Base-by-base conservation (phyloP, 306 rosid species). In the Casuarina glauca region DNA sequence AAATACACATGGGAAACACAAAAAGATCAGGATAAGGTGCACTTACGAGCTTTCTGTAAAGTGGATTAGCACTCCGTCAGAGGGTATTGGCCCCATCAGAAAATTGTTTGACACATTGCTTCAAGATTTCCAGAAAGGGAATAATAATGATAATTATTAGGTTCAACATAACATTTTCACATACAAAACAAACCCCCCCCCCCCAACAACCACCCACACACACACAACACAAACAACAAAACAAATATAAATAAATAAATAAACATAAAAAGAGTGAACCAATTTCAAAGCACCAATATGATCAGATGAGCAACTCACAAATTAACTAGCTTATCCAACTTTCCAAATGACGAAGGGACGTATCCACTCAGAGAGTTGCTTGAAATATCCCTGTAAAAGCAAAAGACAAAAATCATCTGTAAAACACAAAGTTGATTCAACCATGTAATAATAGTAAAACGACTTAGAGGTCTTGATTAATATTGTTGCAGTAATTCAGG, bases 71-170 rank as follows among this genome's bases (percentile, higher is more conserved):
- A 90, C 89, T 49, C 99, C 97, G 75, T 90, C 97, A 67, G 86
- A 85, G 38, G 99, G 99, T 85, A 96, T 91, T 81, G 87, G 80
- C 80, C 99, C 99, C n/a, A 87, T 90, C 84, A 96, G 96, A 93
- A 91, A 96, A 83, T 93, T 96, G 79, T 91, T 83, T 70, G 99
- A 96, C 64, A 90, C 88, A 73, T 96, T 96, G 84, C 99, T 96
- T 77, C 80, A 76, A 53, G 82, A 77, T 42, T 67, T 53, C 78
- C 70, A 79, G 67, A 76, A 80, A 48, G 46, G 76, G 32, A 76
- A 78, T 61, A 80, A 70, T 44, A 35, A 69, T 26, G 32, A 26
- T 32, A 52, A 76, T 72, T 53, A 63, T 71, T 60, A 77, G 74
- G 61, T 35, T 49, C 9, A 46, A 53, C 1, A 13, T 49, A 35